phyloP scores from a whole-genome alignment of 2,329 filamentous ascomycete genomes.

The Colletotrichum chlorophyti region DNA sequence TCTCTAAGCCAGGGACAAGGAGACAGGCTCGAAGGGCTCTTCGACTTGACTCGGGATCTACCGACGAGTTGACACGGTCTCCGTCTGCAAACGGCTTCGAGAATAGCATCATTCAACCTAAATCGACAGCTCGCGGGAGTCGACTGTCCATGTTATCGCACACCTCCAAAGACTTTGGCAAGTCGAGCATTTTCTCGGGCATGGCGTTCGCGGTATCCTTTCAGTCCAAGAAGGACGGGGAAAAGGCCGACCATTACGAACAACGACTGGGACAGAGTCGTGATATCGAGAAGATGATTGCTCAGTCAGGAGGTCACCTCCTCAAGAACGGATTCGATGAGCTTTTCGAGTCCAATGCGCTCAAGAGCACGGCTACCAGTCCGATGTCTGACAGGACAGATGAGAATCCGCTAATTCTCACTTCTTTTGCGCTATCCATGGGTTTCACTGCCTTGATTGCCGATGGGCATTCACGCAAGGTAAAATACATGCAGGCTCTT shows the following conservation, averaged over 20 bases:
- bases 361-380: constrained; percentile 41
- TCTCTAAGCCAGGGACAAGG: constrained; percentile 30
- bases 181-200: constrained; percentile 66
- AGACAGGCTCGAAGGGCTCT: constrained; percentile 24
- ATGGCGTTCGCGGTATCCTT: constrained; percentile 93
- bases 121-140: constrained; percentile 30
- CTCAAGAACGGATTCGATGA: constrained; percentile 80
- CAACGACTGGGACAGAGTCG: constrained; percentile 46
- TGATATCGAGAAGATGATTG: constrained; percentile 67
- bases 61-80: constrained; percentile 55
- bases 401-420: constrained; percentile 57
- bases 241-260: constrained; percentile 57
- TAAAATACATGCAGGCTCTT: constrained; percentile 94
- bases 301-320: constrained; percentile 74
- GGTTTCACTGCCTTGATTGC: constrained; percentile 88
- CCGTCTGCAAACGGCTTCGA: constrained; percentile 44
- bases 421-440: constrained; percentile 54
- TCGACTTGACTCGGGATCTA: constrained; percentile 49
- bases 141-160: constrained; percentile 20
- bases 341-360: constrained; percentile 66
- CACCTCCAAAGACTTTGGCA: constrained; percentile 10
- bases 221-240: constrained; percentile 54
- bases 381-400: constrained; percentile 37
- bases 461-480: constrained; percentile 83
- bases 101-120: constrained; percentile 41